Conservation (phyloP, 2,329 filamentous ascomycete species). For the Fusarium robinianum region DNA sequence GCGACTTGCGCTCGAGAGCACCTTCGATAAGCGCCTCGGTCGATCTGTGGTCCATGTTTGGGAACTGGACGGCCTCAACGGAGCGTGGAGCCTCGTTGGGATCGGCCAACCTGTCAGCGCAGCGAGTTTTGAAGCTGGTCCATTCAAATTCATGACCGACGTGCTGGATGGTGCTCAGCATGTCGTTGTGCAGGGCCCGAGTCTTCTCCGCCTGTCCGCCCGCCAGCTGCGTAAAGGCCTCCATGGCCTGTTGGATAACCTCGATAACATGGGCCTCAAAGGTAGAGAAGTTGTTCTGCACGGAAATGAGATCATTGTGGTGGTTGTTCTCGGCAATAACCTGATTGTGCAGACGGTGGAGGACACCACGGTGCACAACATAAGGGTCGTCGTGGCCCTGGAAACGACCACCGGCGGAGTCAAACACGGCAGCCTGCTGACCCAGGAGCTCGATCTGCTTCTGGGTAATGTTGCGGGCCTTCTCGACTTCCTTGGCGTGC, state of each 20-base stretch:
- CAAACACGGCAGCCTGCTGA: conserved; percentile 79
- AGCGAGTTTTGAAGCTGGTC: conserved; percentile 78
- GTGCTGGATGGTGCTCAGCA: conserved; percentile 74
- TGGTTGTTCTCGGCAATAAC: conserved; percentile 96
- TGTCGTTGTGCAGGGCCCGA: conserved; percentile 80
- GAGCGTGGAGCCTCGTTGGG: conserved; percentile 74
- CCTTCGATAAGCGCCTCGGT: conserved; percentile 88
- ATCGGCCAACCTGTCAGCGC: conserved; percentile 74
- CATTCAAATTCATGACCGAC: conserved; percentile 90
- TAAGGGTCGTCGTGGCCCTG: conserved; percentile 83
- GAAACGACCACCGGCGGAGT: conserved; percentile 73
- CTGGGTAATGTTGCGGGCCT: conserved; percentile 82
- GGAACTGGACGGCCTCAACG: conserved; percentile 76
- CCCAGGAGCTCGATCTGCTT: conserved; percentile 96
- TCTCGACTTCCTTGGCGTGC: conserved; percentile 87
- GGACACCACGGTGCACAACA: conserved; percentile 77
- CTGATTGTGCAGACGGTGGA: conserved; percentile 87
- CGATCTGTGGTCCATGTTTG: conserved; percentile 82
- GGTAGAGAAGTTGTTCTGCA: conserved; percentile 86
- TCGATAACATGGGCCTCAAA: conserved; percentile 88
- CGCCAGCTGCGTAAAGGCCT: conserved; percentile 80
- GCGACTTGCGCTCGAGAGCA: conserved; percentile 85
- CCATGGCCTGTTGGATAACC: conserved; percentile 80
- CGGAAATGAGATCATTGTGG: conserved; percentile 83
- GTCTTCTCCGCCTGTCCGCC: conserved; percentile 81